Base-by-base conservation (phyloP, 441 rosid species). In the Brassica balearica region DNA sequence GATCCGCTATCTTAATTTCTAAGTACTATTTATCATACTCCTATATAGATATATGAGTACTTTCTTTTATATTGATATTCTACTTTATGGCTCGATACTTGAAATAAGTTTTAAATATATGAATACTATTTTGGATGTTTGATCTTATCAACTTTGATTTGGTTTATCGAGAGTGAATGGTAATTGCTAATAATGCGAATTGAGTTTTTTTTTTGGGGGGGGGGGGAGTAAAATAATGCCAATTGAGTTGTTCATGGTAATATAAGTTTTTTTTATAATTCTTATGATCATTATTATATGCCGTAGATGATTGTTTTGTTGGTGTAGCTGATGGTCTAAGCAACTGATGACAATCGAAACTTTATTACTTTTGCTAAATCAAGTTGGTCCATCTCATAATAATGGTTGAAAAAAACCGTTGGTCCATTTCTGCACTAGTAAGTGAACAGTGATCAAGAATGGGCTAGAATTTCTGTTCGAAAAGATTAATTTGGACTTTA, bases 301-400 rank as follows among this genome's bases (percentile, higher is more conserved):
- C 72, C 14, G 43, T 41, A 6, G 14, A 58, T 60, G 62, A 64
- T 56, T 55, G 29, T 63, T 25, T 22, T 46, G 65, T 38, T 77
- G 17, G 48, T 14, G 56, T 17, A 25, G 53, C 62, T 36, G 19
- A 51, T 23, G 80, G 71, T 70, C 65, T 70, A 69, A 34, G 43
- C 65, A 62, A 51, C 36, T 62, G 75, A 76, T 69, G 29, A 76
- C 53, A 20, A 5, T 62, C 11, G 25, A 69, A 62, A 29, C 12
- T 61, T 69, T n/a, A 20, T 4, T 10, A 23, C 20, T 23, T 60
- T 63, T 51, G 56, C 61, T 62, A 15, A 77, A 63, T 22, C 34
- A 48, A 51, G 22, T 51, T 69, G 69, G 32, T 11, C 70, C 53
- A 62, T 63, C 58, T 34, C 56, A 51, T 69, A 69, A 48, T 32